phyloP scores from a whole-genome alignment of 805 yeast genomes.

The Candida germanica region DNA sequence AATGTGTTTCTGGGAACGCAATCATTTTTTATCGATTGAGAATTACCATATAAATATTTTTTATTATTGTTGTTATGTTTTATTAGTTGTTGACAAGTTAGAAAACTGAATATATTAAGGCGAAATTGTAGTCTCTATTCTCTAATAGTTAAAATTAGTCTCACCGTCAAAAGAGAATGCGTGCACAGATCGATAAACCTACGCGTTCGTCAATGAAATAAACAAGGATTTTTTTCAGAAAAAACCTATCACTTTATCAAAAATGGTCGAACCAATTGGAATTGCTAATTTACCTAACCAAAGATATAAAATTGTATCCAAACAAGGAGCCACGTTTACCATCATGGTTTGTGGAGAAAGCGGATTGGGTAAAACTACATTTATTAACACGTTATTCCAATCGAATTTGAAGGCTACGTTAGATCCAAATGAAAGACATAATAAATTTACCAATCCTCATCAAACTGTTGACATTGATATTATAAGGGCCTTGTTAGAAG shows the following conservation, averaged over 20 bases:
- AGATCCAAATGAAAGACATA: slow-evolving; percentile 53
- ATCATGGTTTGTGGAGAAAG: slow-evolving; percentile 83
- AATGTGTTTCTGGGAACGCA: too few species aligned
- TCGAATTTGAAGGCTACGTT: slow-evolving; percentile 61
- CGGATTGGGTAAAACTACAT: slow-evolving; percentile 91
- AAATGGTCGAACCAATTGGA: slow-evolving; percentile 60
- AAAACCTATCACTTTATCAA: neutral
- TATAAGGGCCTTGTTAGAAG: slow-evolving; percentile 76
- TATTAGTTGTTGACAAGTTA: slow-evolving; percentile 9
- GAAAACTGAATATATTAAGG: slow-evolving; percentile 7
- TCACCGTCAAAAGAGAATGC: too few species aligned
- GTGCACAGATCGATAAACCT: slow-evolving; percentile 1
- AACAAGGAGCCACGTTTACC: slow-evolving; percentile 74
- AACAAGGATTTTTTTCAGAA: neutral
- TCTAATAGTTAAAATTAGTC: too few species aligned
- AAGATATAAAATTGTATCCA: slow-evolving; percentile 73
- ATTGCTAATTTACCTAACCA: slow-evolving; percentile 73
- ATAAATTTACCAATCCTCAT: slow-evolving; percentile 50
- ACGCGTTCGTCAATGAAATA: slow-evolving; percentile 4
- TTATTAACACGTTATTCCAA: slow-evolving; percentile 81
- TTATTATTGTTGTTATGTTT: slow-evolving; percentile 7
- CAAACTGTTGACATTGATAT: slow-evolving; percentile 78
- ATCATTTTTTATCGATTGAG: too few species aligned
- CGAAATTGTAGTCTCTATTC: too few species aligned
- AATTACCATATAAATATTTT: slow-evolving; percentile 2